Evolutionary conservation across 768 basidiomycete genomes (phyloP).

Genomic region (Lentinula detonsa): DNA sequence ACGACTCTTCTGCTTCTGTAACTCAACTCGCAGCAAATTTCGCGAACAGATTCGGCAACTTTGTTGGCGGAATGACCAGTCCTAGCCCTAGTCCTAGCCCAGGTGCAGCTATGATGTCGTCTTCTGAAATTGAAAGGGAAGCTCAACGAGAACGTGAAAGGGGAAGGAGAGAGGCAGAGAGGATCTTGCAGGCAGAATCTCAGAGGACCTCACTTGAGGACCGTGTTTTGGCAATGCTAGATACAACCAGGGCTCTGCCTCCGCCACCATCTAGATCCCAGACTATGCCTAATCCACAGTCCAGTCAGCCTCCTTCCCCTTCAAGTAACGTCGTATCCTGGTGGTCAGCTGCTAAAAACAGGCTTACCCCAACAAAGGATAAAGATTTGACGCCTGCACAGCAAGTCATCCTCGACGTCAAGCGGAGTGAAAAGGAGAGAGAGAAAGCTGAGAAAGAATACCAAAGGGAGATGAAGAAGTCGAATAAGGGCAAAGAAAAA

Average conservation of each 20-base stretch:
- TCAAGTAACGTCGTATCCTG: slow-evolving; percentile 45
- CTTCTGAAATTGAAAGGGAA: slow-evolving; percentile 66
- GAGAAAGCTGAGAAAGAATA: slow-evolving; percentile 13
- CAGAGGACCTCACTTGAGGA: slow-evolving; percentile 68
- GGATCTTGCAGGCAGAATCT: slow-evolving; percentile 61
- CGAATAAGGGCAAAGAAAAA: slow-evolving; percentile 35
- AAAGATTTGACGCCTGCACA: slow-evolving; percentile 82
- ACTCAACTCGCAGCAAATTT: slow-evolving; percentile 69
- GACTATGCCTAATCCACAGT: slow-evolving; percentile 23
- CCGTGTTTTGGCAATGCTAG: slow-evolving; percentile 71
- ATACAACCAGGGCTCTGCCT: slow-evolving; percentile 37
- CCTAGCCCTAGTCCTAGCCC: slow-evolving; percentile 37
- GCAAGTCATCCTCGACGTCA: slow-evolving; percentile 72
- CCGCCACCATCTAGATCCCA: slow-evolving; percentile 61
- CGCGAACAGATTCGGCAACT: slow-evolving; percentile 66
- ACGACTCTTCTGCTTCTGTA: slow-evolving; percentile 50
- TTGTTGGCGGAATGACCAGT: slow-evolving; percentile 48
- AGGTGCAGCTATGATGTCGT: not conserved
- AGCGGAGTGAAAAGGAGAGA: slow-evolving; percentile 56
- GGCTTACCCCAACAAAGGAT: slow-evolving; percentile 73
- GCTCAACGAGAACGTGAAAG: slow-evolving; percentile 72
- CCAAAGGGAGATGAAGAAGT: slow-evolving; percentile 25
- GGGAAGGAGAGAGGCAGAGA: slow-evolving; percentile 73
- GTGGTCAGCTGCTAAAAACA: slow-evolving; percentile 74
- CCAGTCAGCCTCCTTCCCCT: slow-evolving; percentile 50